phyloP scores from a whole-genome alignment of 192 early-diverging fungal species.

The Bifiguratus adelaidae region DNA sequence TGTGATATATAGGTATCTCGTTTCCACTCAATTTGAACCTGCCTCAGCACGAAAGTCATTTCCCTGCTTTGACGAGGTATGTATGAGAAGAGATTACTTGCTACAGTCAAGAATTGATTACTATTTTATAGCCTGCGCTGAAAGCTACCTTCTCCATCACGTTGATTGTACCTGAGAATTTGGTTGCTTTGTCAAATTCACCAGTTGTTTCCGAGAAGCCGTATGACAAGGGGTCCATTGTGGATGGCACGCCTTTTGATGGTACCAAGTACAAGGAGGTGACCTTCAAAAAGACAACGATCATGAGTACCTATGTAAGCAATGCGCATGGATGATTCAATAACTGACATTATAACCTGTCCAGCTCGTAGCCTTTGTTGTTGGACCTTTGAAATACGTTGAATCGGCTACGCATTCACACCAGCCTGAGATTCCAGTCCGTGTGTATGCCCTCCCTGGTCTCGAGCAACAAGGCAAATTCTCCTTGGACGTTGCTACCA shows the following conservation, averaged over 20 bases:
- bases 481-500: slow-evolving; percentile 56
- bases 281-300: slow-evolving; percentile 57
- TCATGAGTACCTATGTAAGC: slow-evolving; percentile 74
- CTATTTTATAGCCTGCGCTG: slow-evolving; percentile 52
- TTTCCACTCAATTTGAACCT: slow-evolving; percentile 72
- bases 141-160: slow-evolving; percentile 72
- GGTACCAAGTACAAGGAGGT: slow-evolving; percentile 40
- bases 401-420: slow-evolving; percentile 38
- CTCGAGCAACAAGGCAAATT: slow-evolving; percentile 54
- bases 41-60: slow-evolving; percentile 58
- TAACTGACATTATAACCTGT: not conserved
- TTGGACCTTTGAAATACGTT: slow-evolving; percentile 70
- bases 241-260: slow-evolving; percentile 30
- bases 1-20: slow-evolving; percentile 32
- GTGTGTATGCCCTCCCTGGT: slow-evolving; percentile 61
- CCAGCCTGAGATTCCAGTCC: slow-evolving; percentile 20
- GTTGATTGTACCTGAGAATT: slow-evolving; percentile 41
- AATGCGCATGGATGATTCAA: not conserved
- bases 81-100: no score
- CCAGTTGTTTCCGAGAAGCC: slow-evolving; percentile 33
- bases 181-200: slow-evolving; percentile 72
- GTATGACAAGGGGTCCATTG: slow-evolving; percentile 12
- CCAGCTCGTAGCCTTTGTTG: slow-evolving; percentile 54
- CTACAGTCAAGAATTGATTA: no score
- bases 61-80: slow-evolving; percentile 75